These are phyloP conservation scores for Cichorium intybus DNA, from an alignment of 140 eudicot species.

Conservation along the genomic window DNA sequence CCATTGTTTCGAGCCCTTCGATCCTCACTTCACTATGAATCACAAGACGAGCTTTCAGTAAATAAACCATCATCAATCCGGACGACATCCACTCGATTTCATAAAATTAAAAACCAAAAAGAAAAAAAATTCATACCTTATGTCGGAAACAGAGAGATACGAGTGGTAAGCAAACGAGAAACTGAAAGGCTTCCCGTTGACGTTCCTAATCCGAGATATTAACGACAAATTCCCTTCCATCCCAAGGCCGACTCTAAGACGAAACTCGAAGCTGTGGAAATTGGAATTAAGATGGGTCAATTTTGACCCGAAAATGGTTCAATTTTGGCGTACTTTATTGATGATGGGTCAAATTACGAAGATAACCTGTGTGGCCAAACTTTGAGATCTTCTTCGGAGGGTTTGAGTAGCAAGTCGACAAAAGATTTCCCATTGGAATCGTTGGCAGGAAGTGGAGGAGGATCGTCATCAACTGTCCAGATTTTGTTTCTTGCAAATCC, in stretches of 20 bases:
- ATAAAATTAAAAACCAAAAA: background rate
- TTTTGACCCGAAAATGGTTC: background rate
- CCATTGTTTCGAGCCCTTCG: conserved; percentile 89
- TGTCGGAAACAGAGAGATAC: conserved; percentile 81
- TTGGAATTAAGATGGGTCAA: too few species aligned
- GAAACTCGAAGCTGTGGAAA: conserved; percentile 76
- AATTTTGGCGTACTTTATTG: background rate
- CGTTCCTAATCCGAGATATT: conserved; percentile 82
- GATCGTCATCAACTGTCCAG: conserved; percentile 69
- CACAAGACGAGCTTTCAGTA: background rate
- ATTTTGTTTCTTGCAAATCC: conserved; percentile 86
- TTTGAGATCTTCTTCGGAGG: conserved; percentile 81
- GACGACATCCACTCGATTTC: background rate
- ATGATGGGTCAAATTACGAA: background rate
- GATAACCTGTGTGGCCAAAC: conserved; percentile 84
- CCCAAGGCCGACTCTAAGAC: conserved; percentile 75
- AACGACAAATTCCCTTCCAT: conserved; percentile 68
- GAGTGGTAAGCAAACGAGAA: conserved; percentile 90
- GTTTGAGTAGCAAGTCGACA: conserved; percentile 79
- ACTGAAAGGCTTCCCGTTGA: conserved; percentile 84
- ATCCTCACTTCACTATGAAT: conserved; percentile 72
- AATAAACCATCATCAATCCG: background rate
- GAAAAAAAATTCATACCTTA: conserved; percentile 52
- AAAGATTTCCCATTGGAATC: conserved; percentile 66
- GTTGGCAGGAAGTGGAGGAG: conserved; percentile 65